These are phyloP conservation scores for Tricholoma saponaceum DNA, from an alignment of 768 basidiomycete species.

Conservation along the genomic window DNA sequence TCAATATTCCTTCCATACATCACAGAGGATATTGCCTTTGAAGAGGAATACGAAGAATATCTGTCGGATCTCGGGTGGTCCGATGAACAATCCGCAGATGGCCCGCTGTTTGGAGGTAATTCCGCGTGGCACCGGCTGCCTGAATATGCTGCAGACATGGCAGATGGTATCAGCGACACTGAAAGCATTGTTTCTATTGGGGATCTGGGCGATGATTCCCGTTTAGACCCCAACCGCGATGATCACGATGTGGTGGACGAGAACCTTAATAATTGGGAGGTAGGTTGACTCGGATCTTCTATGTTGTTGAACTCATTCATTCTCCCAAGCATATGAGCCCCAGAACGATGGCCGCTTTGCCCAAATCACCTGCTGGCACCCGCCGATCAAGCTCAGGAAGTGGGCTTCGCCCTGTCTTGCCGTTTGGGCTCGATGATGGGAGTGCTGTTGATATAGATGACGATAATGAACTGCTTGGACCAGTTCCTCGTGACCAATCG, in stretches of 20 bases:
- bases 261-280: slow-evolving; percentile 96
- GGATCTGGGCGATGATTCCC: slow-evolving; percentile 77
- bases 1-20: slow-evolving; percentile 87
- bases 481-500: slow-evolving; percentile 69
- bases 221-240: slow-evolving; percentile 58
- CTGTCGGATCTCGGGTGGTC: slow-evolving; percentile 82
- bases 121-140: slow-evolving; percentile 86
- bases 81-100: slow-evolving; percentile 47
- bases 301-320: slow-evolving; percentile 4
- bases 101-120: slow-evolving; percentile 35
- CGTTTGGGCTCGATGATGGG: slow-evolving; percentile 68
- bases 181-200: slow-evolving; percentile 92
- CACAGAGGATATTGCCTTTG: slow-evolving; percentile 90
- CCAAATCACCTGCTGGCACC: slow-evolving; percentile 82
- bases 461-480: slow-evolving; percentile 74
- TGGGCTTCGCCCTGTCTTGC: slow-evolving; percentile 78
- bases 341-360: slow-evolving; percentile 88
- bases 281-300: slow-evolving; percentile 29
- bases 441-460: slow-evolving; percentile 70
- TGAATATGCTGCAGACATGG: slow-evolving; percentile 70
- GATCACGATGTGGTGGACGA: slow-evolving; percentile 66
- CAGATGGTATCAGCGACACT: slow-evolving; percentile 89
- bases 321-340: slow-evolving; percentile 87
- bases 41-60: slow-evolving; percentile 96
- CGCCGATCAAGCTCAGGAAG: slow-evolving; percentile 82